phyloP scores from a whole-genome alignment of 495 filamentous ascomycete genomes.

The Choiromyces venosus region DNA sequence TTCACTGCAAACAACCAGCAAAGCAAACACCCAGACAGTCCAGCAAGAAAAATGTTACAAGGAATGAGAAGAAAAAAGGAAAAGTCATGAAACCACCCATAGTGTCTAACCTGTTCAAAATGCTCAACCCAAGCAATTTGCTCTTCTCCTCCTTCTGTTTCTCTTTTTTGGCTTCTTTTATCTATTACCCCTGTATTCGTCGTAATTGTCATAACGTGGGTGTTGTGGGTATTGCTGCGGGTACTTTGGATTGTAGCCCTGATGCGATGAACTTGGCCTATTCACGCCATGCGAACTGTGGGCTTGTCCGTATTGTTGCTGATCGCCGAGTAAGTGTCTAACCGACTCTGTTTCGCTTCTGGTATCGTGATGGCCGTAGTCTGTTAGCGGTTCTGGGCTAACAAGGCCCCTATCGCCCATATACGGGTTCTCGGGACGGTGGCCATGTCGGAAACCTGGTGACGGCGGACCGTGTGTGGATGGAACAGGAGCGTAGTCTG shows the following conservation, averaged over 20 bases:
- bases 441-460: conserved; percentile 14
- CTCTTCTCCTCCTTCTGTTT: too few species aligned
- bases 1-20: background rate
- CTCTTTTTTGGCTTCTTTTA: background rate
- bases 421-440: conserved; percentile 38
- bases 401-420: conserved; percentile 33
- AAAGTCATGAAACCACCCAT: background rate
- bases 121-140: background rate
- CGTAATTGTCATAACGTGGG: conserved; percentile 23
- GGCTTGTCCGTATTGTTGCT: conserved; percentile 18
- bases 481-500: conserved; percentile 29
- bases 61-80: conserved; percentile 5
- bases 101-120: background rate
- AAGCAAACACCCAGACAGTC: background rate
- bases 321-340: conserved; percentile 32
- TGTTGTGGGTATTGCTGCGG: conserved; percentile 23
- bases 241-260: conserved; percentile 6
- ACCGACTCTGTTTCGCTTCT: conserved; percentile 39
- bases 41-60: background rate
- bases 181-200: conserved; percentile 31
- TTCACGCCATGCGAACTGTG: background rate
- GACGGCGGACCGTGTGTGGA: conserved; percentile 14
- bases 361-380: conserved; percentile 27
- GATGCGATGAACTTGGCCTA: conserved; percentile 23
- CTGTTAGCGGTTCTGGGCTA: conserved; percentile 20